phyloP scores from a whole-genome alignment of 805 yeast genomes.

The Yamadazyma akitaensis region DNA sequence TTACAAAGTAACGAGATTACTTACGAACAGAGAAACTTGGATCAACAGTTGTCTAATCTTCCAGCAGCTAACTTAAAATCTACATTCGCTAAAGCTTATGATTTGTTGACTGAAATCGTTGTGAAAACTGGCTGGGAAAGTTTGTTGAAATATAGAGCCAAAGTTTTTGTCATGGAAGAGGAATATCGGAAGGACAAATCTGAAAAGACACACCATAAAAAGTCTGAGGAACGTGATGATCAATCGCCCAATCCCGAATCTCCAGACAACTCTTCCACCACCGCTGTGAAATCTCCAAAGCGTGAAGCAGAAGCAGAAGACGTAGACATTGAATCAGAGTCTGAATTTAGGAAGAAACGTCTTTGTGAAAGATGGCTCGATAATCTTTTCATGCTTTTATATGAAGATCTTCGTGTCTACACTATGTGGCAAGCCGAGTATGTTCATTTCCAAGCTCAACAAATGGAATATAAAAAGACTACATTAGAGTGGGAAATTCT shows the following conservation, averaged over 20 bases:
- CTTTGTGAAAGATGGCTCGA: slow-evolving; percentile 75
- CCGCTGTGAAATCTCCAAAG: slow-evolving; percentile 36
- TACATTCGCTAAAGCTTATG: slow-evolving; percentile 45
- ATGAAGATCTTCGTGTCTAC: slow-evolving; percentile 74
- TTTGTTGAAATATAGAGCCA: slow-evolving; percentile 42
- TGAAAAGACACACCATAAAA: slow-evolving; percentile 3
- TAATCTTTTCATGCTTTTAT: slow-evolving; percentile 62
- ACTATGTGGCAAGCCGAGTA: slow-evolving; percentile 93
- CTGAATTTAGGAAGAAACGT: slow-evolving; percentile 59
- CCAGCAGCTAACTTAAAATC: slow-evolving; percentile 67
- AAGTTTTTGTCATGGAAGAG: slow-evolving; percentile 48
- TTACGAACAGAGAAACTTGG: slow-evolving; percentile 62
- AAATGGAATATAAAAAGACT: slow-evolving; percentile 69
- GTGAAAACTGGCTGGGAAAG: slow-evolving; percentile 46
- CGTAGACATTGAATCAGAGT: slow-evolving; percentile 18
- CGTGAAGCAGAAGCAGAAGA: slow-evolving; percentile 13
- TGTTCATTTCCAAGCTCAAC: slow-evolving; percentile 85
- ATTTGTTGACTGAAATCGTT: slow-evolving; percentile 43
- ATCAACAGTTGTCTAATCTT: slow-evolving; percentile 55
- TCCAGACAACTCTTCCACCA: slow-evolving; percentile 29
- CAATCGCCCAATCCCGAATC: not conserved
- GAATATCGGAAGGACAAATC: slow-evolving; percentile 42
- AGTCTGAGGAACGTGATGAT: not conserved
- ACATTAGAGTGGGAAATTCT: slow-evolving; percentile 91
- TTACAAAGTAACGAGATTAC: slow-evolving; percentile 64